Evolutionary conservation across 805 yeast species (phyloP), one percentile per base, ranked within the genome.

Genomic region (Kodamaea neixiangensis): DNA sequence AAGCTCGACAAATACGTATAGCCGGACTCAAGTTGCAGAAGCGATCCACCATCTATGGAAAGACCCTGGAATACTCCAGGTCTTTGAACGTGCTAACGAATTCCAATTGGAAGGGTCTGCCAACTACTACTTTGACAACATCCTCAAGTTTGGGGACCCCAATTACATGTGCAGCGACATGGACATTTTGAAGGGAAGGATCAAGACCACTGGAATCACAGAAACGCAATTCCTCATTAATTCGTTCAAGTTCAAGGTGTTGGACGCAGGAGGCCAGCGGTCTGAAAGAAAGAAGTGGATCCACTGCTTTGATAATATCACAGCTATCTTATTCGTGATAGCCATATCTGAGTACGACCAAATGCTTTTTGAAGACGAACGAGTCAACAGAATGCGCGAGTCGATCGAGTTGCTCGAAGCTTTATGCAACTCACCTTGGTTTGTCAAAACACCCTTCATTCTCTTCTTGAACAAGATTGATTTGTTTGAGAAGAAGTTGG

Each of bases 191-290:
- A 86, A 81, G 60, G 98, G 97, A 3, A 77, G 99, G 33, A 89
- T 94, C 60, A 92, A 93, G 69, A 93, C 99, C 11, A 92, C 97
- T 0, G 99, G 99, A 2, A 90, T 94, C 48, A 87, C 96, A 1
- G 97, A 93, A 66, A 87, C 94, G 5, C 80, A 77, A 49, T 92
- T 94, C 70, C 76, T 77, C 50, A 82, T 93, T 54, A 74, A 75
- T 46, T 77, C 82, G 2, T 78, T 83, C 44, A 81, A 77, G 56
- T 85, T 92, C 65, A 84, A 83, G 61, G 89, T 94, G 39, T 72
- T 91, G 22, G 99, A 94, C 75, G 98, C 97, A 3, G 99, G 99
- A 48, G 99, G 99, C 1, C 97, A 92, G 70, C 73, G 97, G 54
- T 82, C 89, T 17, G 97, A 92, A 66, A 78, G 97, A 54, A 83